These are phyloP conservation scores for Celoporthe dispersa DNA, from an alignment of 2,329 filamentous ascomycete species.

Conservation along the genomic window DNA sequence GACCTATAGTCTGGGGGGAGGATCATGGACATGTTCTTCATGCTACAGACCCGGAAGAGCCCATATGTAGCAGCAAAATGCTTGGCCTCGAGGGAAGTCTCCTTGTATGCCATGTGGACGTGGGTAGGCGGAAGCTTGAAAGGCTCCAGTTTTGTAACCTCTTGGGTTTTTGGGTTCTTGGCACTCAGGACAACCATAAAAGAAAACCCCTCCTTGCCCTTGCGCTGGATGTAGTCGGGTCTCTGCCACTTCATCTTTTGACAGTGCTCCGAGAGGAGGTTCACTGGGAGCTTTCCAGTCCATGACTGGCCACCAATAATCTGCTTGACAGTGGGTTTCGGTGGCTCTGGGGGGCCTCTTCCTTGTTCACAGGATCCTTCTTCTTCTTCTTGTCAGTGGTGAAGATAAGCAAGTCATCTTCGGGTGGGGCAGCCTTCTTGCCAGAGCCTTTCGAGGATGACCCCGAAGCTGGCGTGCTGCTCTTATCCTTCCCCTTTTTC, in stretches of 20 bases:
- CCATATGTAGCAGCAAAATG: slow-evolving; percentile 94
- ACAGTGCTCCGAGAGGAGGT: slow-evolving; percentile 90
- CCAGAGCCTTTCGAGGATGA: slow-evolving; percentile 31
- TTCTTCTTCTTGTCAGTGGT: slow-evolving; percentile 59
- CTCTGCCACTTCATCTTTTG: slow-evolving; percentile 96
- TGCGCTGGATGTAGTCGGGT: slow-evolving; percentile 78
- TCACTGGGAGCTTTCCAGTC: slow-evolving; percentile 96
- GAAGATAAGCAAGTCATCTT: slow-evolving; percentile 60
- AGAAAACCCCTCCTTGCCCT: slow-evolving; percentile 74
- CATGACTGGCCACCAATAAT: slow-evolving; percentile 93
- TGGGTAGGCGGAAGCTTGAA: slow-evolving; percentile 80
- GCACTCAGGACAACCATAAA: slow-evolving; percentile 80
- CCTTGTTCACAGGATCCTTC: slow-evolving; percentile 35
- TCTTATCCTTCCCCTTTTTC: slow-evolving; percentile 18
- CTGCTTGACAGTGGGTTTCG: slow-evolving; percentile 71
- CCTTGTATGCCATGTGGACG: slow-evolving; percentile 74
- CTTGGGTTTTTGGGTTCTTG: slow-evolving; percentile 80
- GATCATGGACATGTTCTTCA: slow-evolving; percentile 95
- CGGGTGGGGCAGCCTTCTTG: slow-evolving; percentile 40
- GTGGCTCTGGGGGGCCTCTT: slow-evolving; percentile 47
- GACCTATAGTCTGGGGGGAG: slow-evolving; percentile 88
- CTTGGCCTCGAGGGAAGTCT: slow-evolving; percentile 84
- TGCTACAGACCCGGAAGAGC: slow-evolving; percentile 88
- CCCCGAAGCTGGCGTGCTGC: slow-evolving; percentile 39
- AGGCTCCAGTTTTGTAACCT: slow-evolving; percentile 74